A percentile compares a stretch with the other conserved stretches of the same genome.
Conservation (phyloP, 2,329 filamentous ascomycete genomes). For the Clarireedia sp. region DNA sequence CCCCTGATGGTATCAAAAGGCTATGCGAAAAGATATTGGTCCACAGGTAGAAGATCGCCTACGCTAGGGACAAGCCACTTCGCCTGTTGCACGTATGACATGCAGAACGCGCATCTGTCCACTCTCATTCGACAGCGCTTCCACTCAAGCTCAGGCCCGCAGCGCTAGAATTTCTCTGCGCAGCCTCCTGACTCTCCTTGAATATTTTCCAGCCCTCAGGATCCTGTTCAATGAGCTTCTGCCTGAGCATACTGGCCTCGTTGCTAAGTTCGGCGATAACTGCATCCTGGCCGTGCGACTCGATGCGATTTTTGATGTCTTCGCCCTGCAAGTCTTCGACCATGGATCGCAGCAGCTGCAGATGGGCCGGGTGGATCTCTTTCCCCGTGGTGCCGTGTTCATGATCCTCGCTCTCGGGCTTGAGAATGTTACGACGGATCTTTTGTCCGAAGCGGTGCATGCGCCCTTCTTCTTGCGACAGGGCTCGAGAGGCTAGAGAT, state of each 20-base stretch:
- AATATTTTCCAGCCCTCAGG: conserved; percentile 58
- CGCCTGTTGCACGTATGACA: neutral
- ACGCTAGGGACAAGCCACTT: neutral
- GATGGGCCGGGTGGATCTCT: conserved; percentile 19
- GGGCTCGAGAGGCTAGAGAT: conserved; percentile 56
- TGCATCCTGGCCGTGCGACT: conserved; percentile 44
- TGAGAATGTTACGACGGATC: conserved; percentile 55
- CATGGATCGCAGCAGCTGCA: conserved; percentile 49
- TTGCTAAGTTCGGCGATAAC: conserved; percentile 51
- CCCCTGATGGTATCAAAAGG: neutral
- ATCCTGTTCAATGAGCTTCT: conserved; percentile 49
- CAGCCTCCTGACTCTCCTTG: conserved; percentile 47
- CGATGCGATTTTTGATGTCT: conserved; percentile 44
- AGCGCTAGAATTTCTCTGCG: conserved; percentile 20
- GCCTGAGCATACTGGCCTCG: conserved; percentile 34
- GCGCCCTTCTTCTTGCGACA: conserved; percentile 61
- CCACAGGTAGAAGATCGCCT: neutral
- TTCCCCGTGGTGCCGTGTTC: conserved; percentile 36
- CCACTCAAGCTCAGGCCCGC: conserved; percentile 15
- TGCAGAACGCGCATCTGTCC: neutral
- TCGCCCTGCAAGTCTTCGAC: conserved; percentile 56
- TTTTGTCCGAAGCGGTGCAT: conserved; percentile 62
- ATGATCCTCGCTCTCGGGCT: conserved; percentile 25
- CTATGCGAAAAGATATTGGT: too few species aligned
- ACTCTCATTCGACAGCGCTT: conserved; percentile 19